phyloP scores from a whole-genome alignment of 371 early-diverging fungal species.

The Umbelopsis sp. region DNA sequence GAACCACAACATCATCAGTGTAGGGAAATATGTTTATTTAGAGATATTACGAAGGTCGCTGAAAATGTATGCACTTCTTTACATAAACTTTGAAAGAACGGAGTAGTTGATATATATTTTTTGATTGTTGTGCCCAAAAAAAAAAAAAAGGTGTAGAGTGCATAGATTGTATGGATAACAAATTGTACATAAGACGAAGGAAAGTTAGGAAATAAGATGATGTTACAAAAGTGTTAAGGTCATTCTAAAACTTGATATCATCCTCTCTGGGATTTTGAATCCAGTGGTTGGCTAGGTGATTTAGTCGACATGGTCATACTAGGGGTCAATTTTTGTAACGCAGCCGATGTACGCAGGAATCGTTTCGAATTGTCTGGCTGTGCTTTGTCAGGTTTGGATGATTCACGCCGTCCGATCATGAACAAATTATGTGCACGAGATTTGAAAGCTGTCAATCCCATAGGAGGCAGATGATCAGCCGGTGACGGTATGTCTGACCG shows the following conservation, averaged over 20 bases:
- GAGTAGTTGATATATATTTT: not conserved
- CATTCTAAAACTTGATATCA: not conserved
- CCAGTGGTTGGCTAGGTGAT: not conserved
- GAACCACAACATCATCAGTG: not conserved
- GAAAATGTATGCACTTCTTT: not conserved
- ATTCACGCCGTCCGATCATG: slow-evolving; percentile 13
- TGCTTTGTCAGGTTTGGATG: not conserved
- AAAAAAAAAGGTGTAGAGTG: not conserved
- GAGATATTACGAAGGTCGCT: not conserved
- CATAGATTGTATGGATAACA: not conserved
- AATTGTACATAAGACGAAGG: not conserved
- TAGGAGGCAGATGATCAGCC: slow-evolving; percentile 2
- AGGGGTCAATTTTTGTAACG: slow-evolving; percentile 6
- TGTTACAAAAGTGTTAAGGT: not conserved
- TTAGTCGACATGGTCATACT: slow-evolving; percentile 13
- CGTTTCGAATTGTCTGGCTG: slow-evolving; percentile 4
- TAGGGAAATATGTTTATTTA: not conserved
- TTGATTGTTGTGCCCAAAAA: not conserved
- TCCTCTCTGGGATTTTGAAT: not conserved
- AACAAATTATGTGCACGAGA: slow-evolving; percentile 15
- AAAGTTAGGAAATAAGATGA: not conserved
- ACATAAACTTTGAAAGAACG: not conserved
- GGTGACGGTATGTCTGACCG: slow-evolving; percentile 1
- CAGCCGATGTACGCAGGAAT: slow-evolving; percentile 2
- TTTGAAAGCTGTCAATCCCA: slow-evolving; percentile 13